Evolutionary conservation across 371 early-diverging fungal genomes (phyloP).

Genomic region (Lichtheimia hyalospora): DNA sequence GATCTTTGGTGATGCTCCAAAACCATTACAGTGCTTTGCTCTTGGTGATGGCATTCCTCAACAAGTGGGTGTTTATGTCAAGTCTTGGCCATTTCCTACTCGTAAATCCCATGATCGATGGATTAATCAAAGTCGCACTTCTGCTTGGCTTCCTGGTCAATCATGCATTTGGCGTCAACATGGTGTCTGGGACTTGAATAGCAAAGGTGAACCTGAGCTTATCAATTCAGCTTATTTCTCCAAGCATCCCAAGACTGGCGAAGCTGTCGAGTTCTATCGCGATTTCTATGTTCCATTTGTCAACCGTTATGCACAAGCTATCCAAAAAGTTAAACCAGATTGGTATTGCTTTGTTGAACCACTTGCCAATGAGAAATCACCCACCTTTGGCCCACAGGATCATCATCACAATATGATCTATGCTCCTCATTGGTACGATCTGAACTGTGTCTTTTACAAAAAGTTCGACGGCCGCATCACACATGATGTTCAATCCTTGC

Average conservation of each 20-base stretch:
- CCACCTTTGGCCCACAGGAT: slow-evolving; percentile 55
- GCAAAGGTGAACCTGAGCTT: slow-evolving; percentile 51
- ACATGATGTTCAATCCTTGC: slow-evolving; percentile 75
- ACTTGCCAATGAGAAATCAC: slow-evolving; percentile 73
- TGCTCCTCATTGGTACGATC: slow-evolving; percentile 87
- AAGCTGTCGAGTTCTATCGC: slow-evolving; percentile 56
- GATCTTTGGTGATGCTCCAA: slow-evolving; percentile 70
- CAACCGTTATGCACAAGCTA: slow-evolving; percentile 56
- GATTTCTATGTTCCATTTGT: slow-evolving; percentile 75
- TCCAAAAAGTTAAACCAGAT: slow-evolving; percentile 54
- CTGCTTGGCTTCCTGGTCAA: slow-evolving; percentile 61
- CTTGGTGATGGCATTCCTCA: slow-evolving; percentile 66
- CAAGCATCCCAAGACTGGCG: slow-evolving; percentile 57
- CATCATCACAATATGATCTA: slow-evolving; percentile 65
- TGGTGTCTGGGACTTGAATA: slow-evolving; percentile 72
- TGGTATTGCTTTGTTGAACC: slow-evolving; percentile 76
- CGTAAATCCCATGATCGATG: slow-evolving; percentile 51
- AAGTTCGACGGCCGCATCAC: slow-evolving; percentile 71
- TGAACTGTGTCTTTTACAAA: slow-evolving; percentile 75
- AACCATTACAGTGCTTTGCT: slow-evolving; percentile 71
- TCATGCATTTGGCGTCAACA: slow-evolving; percentile 77
- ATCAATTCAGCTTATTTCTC: slow-evolving; percentile 66
- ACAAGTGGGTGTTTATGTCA: slow-evolving; percentile 68
- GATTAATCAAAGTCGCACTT: slow-evolving; percentile 54
- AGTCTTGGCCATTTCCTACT: slow-evolving; percentile 77